Base-by-base conservation (phyloP, 2,329 filamentous ascomycete genomes). In the Penicillium sp. region DNA sequence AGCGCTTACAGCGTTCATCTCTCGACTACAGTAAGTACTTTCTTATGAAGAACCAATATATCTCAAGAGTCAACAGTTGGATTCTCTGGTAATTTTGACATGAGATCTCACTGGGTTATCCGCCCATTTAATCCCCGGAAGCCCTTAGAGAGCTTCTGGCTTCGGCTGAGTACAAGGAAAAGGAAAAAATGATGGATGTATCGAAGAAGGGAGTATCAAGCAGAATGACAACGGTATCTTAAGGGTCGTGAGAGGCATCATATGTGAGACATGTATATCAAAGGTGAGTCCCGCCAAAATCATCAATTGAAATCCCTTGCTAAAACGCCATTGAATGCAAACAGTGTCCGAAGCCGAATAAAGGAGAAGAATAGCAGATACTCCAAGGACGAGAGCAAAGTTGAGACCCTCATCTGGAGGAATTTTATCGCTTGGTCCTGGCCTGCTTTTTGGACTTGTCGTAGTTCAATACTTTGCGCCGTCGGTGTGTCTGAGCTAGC, bases 381-480 rank as follows among this genome's bases (percentile, higher is more conserved):
- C 4, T 27, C 4, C 26, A 10, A 36, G 14, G n/a, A 10, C 13
- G 11, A 31, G 11, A 31, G 22, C 7, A 2, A 16, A 16, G n/a
- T 7, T 22, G 24, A 20, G 9, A 24, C 3, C 18, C 3, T 14
- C 24, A 26, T 36, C 31, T 18, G 8, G 14, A 9, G 8, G 11
- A 3, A 13, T 13, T 42, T 41, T 50, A 59, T 42, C 56, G 49
- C 45, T 55, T 58, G 13, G 47, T 36, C 8, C 46, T 49, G 14
- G 62, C 63, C 41, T 60, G 59, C 60, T 70, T 71, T 55, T 69
- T 71, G 20, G 55, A 49, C 40, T 67, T 66, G 46, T 75, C 70
- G 43, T 73, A 76, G 56, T 76, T 71, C 53, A 75, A 49, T 39
- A 76, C 68, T 52, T 66, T 71, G 44, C 74, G 65, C 46, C 69